These are phyloP conservation scores for Ascosphaera aggregata DNA, from an alignment of 2,329 filamentous ascomycete species.

Conservation along the genomic window DNA sequence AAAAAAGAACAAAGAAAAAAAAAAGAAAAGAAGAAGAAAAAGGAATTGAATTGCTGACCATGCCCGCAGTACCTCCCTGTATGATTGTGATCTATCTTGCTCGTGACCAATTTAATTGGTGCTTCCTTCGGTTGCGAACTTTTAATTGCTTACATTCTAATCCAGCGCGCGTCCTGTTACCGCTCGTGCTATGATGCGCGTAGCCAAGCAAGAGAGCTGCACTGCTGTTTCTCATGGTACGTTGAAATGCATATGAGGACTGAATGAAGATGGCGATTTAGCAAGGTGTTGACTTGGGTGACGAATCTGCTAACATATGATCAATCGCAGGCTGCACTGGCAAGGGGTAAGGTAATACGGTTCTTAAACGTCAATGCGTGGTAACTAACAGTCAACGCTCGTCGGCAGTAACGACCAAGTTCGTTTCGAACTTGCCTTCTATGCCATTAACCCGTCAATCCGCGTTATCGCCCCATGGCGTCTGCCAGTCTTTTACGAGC, in stretches of 20 bases:
- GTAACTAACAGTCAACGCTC: neutral
- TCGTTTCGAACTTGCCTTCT: conserved; percentile 27
- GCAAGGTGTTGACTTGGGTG: too few species aligned
- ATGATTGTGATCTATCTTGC: neutral
- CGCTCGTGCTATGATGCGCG: conserved; percentile 21
- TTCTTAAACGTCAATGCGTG: neutral
- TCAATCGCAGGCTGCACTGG: conserved; percentile 17
- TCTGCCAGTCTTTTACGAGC: conserved; percentile 24
- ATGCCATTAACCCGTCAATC: conserved; percentile 24
- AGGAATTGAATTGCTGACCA: neutral
- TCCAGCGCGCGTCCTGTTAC: conserved; percentile 22
- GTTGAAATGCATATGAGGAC: conserved; percentile 1
- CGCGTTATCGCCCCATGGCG: conserved; percentile 27
- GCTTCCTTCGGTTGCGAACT: neutral
- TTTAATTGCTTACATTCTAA: neutral
- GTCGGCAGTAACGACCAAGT: conserved; percentile 20
- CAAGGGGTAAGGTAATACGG: conserved; percentile 13
- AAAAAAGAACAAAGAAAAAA: too few species aligned
- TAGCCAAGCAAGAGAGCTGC: conserved; percentile 21
- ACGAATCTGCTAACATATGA: neutral
- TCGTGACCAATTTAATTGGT: neutral
- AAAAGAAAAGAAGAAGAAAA: too few species aligned
- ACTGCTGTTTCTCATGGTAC: conserved; percentile 17
- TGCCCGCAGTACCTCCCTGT: conserved; percentile 8
- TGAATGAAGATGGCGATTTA: too few species aligned